phyloP scores from a whole-genome alignment of 331 rosid species.

The Pyrus hybrid region DNA sequence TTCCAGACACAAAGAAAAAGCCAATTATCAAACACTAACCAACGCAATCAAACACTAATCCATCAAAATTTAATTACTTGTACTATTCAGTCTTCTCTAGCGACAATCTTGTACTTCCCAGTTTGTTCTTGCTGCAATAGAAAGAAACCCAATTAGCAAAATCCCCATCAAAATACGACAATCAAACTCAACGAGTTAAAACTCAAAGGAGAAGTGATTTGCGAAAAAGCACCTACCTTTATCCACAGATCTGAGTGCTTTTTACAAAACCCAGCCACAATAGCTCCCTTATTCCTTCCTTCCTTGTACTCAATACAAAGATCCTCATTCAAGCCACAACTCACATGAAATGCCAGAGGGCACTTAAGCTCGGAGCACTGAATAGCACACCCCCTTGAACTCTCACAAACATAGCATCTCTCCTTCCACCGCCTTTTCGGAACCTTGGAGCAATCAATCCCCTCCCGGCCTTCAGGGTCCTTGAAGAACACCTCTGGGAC shows the following conservation, averaged over 20 bases:
- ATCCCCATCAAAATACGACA: background rate
- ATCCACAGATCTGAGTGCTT: constrained; percentile 58
- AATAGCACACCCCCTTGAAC: constrained; percentile 47
- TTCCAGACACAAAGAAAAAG: background rate
- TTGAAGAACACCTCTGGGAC: constrained; percentile 76
- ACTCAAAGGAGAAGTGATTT: background rate
- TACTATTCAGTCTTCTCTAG: constrained; percentile 27
- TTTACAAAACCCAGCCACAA: constrained; percentile 91
- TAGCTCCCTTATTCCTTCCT: constrained; percentile 51
- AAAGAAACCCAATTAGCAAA: constrained; percentile 3
- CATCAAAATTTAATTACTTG: background rate
- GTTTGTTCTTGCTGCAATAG: constrained; percentile 46
- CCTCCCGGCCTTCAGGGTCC: constrained; percentile 81
- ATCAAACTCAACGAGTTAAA: background rate
- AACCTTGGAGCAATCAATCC: constrained; percentile 64
- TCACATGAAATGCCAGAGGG: constrained; percentile 60
- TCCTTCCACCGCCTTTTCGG: constrained; percentile 51
- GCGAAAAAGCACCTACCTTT: constrained; percentile 37
- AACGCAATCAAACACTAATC: background rate
- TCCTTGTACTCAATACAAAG: constrained; percentile 69
- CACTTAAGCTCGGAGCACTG: constrained; percentile 70
- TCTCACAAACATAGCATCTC: constrained; percentile 56
- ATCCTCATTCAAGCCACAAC: constrained; percentile 63
- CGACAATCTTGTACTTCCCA: constrained; percentile 55
- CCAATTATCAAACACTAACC: background rate